Conservation (phyloP, 2,329 filamentous ascomycete genomes). For the Coniochaeta prunicola region DNA sequence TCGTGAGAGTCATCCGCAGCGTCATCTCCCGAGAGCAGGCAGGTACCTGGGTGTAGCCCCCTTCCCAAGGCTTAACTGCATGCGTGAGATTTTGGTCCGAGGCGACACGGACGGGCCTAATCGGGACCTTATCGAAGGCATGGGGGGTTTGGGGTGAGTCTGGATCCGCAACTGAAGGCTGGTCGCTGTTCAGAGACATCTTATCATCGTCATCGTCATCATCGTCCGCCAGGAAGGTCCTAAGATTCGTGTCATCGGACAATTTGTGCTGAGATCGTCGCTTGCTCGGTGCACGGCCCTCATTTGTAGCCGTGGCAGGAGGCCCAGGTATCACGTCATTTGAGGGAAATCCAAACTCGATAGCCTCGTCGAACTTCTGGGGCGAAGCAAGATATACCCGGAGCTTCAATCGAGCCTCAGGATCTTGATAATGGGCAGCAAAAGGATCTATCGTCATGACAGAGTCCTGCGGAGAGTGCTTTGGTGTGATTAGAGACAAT, state of each 20-base stretch:
- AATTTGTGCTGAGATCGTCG: slow-evolving; percentile 18
- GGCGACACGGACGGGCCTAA: slow-evolving; percentile 19
- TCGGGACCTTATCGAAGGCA: slow-evolving; percentile 29
- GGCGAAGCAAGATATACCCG: slow-evolving; percentile 81
- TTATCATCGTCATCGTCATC: slow-evolving; percentile 38
- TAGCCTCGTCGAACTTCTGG: slow-evolving; percentile 90
- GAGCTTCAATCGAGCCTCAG: slow-evolving; percentile 78
- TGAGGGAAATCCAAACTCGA: slow-evolving; percentile 87
- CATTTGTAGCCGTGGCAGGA: slow-evolving; percentile 18
- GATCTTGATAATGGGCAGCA: slow-evolving; percentile 82
- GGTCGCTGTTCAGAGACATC: slow-evolving; percentile 48
- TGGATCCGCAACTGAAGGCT: slow-evolving; percentile 46
- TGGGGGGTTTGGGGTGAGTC: slow-evolving; percentile 54
- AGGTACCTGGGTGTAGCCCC: slow-evolving; percentile 42
- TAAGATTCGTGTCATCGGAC: slow-evolving; percentile 38
- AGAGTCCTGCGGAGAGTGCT: slow-evolving; percentile 34
- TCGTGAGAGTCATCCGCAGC: slow-evolving; percentile 87
- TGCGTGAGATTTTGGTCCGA: slow-evolving; percentile 16
- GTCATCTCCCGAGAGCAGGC: slow-evolving; percentile 80
- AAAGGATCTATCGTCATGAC: slow-evolving; percentile 56
- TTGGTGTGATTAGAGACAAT: slow-evolving; percentile 45
- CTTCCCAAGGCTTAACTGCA: slow-evolving; percentile 25
- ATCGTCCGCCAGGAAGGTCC: slow-evolving; percentile 47
- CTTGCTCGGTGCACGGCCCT: slow-evolving; percentile 16
- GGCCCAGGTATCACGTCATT: slow-evolving; percentile 34